Evolutionary conservation across 805 yeast genomes (phyloP), one percentile per base, ranked within the genome.

Genomic region (Lipomyces chichibuensis): DNA sequence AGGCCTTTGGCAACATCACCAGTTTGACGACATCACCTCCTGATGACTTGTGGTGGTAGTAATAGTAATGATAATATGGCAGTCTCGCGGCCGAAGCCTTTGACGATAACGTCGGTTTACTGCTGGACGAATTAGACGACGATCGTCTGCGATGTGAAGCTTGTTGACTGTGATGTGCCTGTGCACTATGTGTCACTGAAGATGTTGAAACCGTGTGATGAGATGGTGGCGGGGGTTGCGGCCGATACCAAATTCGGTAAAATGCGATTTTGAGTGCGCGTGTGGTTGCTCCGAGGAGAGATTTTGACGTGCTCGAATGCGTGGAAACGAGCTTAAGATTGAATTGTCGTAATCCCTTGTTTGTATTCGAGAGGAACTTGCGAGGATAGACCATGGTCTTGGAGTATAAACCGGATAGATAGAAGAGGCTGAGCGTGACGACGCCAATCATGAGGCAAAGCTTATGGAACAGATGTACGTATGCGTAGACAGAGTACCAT

Each of bases 371-470:
- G 64, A 95, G 80, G 75, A 92, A 94, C 74, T 86, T 84, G 68
- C 96, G 84, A 1, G 97, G 97, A 54, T 87, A 80, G 17, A 90
- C 88, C 63, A 94, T 90, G 0, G 97, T 91, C 68, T 95, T 85
- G 65, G 85, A 85, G 77, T 94, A 95, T 78, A 92, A 95, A 0
- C 99, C 99, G 29, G 96, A 88, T 46, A 94, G 78, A 74, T 90
- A 92, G 78, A 91, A 94, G 55, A 94, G 80, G 32, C 87, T 83
- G 64, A 92, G 78, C 0, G 97, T 90, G 23, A 93, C 86, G 35
- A 84, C 72, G 20, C 88, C 80, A 2, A 90, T 83, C 14, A 86
- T 75, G 59, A 91, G 86, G 74, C 87, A 79, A 25, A 83, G 74
- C 37, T 75, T 72, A 65, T 79, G 77, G 25, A 79, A 53, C 14